A percentile compares a stretch with the other conserved stretches of the same genome.
Conservation (phyloP, 2,329 filamentous ascomycete species). For the Zelopaecilomyces penicillatus region DNA sequence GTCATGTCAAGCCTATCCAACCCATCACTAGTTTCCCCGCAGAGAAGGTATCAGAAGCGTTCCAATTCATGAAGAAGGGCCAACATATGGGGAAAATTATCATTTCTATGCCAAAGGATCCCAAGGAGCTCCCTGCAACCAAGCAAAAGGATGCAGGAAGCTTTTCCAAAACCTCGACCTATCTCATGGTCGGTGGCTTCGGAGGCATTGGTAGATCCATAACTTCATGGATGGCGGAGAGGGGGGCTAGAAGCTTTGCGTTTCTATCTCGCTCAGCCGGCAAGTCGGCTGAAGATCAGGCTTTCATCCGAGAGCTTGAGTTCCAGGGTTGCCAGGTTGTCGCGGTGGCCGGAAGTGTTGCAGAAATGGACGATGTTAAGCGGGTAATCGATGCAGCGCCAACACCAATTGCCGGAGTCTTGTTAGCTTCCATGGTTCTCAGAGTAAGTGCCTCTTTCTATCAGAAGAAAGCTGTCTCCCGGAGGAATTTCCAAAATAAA, state of each 20-base stretch:
- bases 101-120: constrained; percentile 15
- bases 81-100: constrained; percentile 26
- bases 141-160: background rate
- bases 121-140: background rate
- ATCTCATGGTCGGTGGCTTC: constrained; percentile 18
- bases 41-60: constrained; percentile 10
- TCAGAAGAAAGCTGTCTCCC: no score
- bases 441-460: background rate
- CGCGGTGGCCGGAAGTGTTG: constrained; percentile 4
- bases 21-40: constrained; percentile 10
- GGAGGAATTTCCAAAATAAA: no score
- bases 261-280: constrained; percentile 9
- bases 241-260: constrained; percentile 9
- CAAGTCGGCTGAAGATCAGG: constrained; percentile 1
- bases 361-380: constrained; percentile 4
- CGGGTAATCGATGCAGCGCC: constrained; percentile 10
- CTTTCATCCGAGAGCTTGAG: constrained; percentile 5
- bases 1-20: constrained; percentile 2
- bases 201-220: constrained; percentile 17
- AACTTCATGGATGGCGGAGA: constrained; percentile 16
- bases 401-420: constrained; percentile 27
- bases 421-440: constrained; percentile 27
- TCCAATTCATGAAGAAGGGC: constrained; percentile 13
- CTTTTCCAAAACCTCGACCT: constrained; percentile 8
- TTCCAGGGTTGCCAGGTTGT: constrained; percentile 2